These are phyloP conservation scores for Fusarium denticulatum DNA, from an alignment of 2,329 filamentous ascomycete species.

Conservation along the genomic window DNA sequence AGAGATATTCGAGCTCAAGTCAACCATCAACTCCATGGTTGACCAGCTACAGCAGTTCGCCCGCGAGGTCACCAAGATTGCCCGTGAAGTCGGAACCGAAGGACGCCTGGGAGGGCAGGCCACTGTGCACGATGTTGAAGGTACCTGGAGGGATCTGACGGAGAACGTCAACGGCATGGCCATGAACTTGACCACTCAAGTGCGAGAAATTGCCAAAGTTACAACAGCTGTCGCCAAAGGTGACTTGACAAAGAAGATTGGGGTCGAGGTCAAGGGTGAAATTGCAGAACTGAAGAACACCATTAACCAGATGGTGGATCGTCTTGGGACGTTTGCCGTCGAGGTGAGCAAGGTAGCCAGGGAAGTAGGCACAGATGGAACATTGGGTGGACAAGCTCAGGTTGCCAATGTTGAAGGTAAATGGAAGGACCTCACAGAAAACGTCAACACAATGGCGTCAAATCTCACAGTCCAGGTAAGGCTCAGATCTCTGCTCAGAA, in stretches of 20 bases:
- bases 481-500: neutral
- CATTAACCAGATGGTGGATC: constrained; percentile 99
- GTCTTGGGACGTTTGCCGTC: constrained; percentile 93
- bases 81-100: constrained; percentile 95
- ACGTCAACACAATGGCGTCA: constrained; percentile 81
- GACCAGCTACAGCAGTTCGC: constrained; percentile 97
- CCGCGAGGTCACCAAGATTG: constrained; percentile 95
- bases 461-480: constrained; percentile 72
- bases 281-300: constrained; percentile 96
- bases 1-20: constrained; percentile 94
- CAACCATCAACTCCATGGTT: constrained; percentile 99
- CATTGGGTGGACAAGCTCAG: constrained; percentile 90
- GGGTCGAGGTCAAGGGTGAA: constrained; percentile 91
- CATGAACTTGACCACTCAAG: constrained; percentile 96
- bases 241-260: constrained; percentile 95
- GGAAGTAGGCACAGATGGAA: constrained; percentile 96
- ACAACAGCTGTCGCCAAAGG: constrained; percentile 95
- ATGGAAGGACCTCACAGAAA: constrained; percentile 96
- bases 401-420: constrained; percentile 96
- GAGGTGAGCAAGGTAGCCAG: constrained; percentile 95
- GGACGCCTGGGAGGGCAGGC: constrained; percentile 94
- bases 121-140: constrained; percentile 94
- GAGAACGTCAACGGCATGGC: constrained; percentile 98
- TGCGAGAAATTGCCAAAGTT: constrained; percentile 96
- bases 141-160: constrained; percentile 96